Base-by-base conservation (phyloP, 148 eudicot species). In the Rheum nobile region DNA sequence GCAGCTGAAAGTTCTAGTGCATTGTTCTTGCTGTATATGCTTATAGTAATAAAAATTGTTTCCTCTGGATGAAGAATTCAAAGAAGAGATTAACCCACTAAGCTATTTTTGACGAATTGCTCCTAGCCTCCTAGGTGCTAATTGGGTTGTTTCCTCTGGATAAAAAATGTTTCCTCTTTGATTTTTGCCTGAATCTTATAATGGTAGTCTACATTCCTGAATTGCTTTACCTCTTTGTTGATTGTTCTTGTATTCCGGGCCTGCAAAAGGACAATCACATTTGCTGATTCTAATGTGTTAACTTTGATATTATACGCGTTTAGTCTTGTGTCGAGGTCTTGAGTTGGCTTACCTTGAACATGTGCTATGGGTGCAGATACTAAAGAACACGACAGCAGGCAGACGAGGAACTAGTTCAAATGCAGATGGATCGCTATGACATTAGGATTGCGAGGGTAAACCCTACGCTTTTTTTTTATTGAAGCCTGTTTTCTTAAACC, bases 331-430 rank as follows among this genome's bases (percentile, higher is more conserved):
- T 21, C 2, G 24, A 21, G 0, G 24, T 55, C 63, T 8, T 57
- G 65, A 24, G 13, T 26, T 28, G 67, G 67, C 67, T 61, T 28
- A 28, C 17, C 37, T 12, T 61, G 37, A 61, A 29, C 34, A 12
- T 61, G n/a, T 13, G 35, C 3, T 29, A 61, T 61, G 67, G 67
- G 37, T 61, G 67, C 67, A 61, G 67, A 61, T 61, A 61, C 67
- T 61, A 29, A 61, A 61, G 37, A 61, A 61, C 37, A 61, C 67
- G 17, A 61, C 67, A 61, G 67, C 67, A 29, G 67, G 67, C 37
- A 61, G 67, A 3, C 67, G 67, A 29, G 67, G 67, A 13, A 61
- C 67, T 61, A 61, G 67, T 12, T 61, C 67, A 29, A 61, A 61
- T 61, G 67, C 31, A 61, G 67, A 61, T 61, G 67, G 67, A 61